Conservation (phyloP, 371 early-diverging fungal species). For the Fennellomyces sp. region DNA sequence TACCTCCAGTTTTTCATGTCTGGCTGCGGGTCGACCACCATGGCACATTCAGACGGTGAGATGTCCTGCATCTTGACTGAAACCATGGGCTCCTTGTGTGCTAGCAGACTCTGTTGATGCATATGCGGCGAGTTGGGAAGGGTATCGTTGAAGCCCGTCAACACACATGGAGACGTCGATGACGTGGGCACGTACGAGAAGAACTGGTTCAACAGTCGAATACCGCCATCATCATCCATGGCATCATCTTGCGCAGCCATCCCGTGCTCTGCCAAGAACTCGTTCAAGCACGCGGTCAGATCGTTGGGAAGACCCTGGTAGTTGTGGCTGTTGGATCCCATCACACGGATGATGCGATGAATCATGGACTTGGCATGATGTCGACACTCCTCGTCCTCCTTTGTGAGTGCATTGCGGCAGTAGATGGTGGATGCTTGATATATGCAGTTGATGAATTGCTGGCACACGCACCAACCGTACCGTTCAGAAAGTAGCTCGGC, state of each 20-base stretch:
- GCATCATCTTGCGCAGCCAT: constrained; percentile 6
- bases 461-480: constrained; percentile 51
- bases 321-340: constrained; percentile 30
- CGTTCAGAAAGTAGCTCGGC: constrained; percentile 34
- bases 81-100: neutral
- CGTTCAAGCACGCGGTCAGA: constrained; percentile 38
- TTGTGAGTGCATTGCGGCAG: constrained; percentile 34
- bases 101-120: neutral
- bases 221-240: constrained; percentile 13
- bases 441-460: constrained; percentile 42
- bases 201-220: constrained; percentile 17
- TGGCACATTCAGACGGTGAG: neutral
- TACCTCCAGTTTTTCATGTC: constrained; percentile 6
- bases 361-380: constrained; percentile 40
- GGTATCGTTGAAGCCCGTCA: constrained; percentile 26
- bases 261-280: constrained; percentile 38
- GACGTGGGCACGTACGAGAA: constrained; percentile 13
- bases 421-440: constrained; percentile 50
- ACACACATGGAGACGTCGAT: neutral
- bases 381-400: constrained; percentile 17
- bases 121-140: constrained; percentile 35
- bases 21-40: neutral
- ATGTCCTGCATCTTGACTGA: constrained; percentile 4
- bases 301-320: constrained; percentile 47
- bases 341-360: constrained; percentile 37